Conservation (phyloP, 106 monocot genomes). For the Allium sativum region DNA sequence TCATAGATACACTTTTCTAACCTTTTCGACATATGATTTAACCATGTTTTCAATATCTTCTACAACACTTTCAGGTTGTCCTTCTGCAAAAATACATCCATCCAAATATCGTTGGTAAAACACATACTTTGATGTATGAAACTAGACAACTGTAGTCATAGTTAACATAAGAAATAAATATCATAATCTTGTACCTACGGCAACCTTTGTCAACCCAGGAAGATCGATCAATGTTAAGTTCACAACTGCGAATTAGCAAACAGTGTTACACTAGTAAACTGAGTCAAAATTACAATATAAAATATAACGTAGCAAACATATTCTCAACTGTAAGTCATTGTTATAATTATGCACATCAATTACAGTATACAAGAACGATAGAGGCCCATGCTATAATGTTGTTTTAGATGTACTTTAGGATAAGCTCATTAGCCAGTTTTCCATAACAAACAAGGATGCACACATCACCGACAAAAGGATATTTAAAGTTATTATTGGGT, state of each 20-base stretch:
- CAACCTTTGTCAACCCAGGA: conserved; percentile 55
- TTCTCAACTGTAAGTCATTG: neutral
- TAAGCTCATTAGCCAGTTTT: no score
- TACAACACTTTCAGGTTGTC: conserved; percentile 77
- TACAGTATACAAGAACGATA: neutral
- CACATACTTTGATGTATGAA: neutral
- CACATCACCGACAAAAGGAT: no score
- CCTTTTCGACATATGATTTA: conserved; percentile 65
- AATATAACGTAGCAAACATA: neutral
- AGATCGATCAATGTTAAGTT: conserved; percentile 49
- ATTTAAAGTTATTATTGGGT: no score
- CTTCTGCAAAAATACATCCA: conserved; percentile 38
- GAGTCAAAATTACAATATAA: neutral
- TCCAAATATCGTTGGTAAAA: neutral
- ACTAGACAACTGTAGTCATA: neutral
- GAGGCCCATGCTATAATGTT: no score
- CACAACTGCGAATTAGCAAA: conserved; percentile 30
- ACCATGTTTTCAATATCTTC: conserved; percentile 87
- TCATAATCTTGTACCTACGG: conserved; percentile 23
- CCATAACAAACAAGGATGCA: no score
- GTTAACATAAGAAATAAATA: neutral
- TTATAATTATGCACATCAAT: neutral
- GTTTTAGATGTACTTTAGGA: no score
- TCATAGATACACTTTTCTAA: conserved; percentile 10
- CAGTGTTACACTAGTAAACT: neutral